Evolutionary conservation across 192 early-diverging fungal species (phyloP).

Genomic region (Podila verticillata): DNA sequence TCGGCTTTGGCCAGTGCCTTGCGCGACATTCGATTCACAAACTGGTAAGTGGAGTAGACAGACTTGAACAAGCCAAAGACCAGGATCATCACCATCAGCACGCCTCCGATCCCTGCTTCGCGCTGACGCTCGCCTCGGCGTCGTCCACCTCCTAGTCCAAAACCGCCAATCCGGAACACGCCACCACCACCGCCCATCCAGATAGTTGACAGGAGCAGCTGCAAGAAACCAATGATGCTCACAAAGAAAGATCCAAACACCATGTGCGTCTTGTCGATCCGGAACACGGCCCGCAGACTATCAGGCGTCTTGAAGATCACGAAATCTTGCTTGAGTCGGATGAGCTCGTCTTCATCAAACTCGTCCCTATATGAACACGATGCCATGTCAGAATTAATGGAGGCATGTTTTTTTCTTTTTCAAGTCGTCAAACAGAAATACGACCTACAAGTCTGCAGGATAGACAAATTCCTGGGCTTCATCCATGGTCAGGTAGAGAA

Average conservation of each 20-base stretch:
- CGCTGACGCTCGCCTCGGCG: slow-evolving; percentile 42
- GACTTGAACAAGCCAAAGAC: slow-evolving; percentile 51
- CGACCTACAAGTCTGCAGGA: slow-evolving; percentile 26
- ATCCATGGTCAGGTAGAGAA: slow-evolving; percentile 37
- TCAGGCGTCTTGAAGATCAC: slow-evolving; percentile 43
- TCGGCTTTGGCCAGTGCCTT: slow-evolving; percentile 35
- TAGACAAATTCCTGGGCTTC: slow-evolving; percentile 35
- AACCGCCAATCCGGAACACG: slow-evolving; percentile 32
- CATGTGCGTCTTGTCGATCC: slow-evolving; percentile 51
- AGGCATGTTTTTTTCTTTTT: background rate
- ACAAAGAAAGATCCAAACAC: slow-evolving; percentile 54
- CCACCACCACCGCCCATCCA: slow-evolving; percentile 54
- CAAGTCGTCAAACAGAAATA: too few relatives aligned
- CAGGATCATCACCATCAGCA: slow-evolving; percentile 37
- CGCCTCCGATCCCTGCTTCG: slow-evolving; percentile 36
- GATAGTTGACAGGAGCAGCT: slow-evolving; percentile 42
- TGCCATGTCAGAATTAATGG: background rate
- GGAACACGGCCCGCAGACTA: slow-evolving; percentile 48
- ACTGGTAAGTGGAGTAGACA: slow-evolving; percentile 43
- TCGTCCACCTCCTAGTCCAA: slow-evolving; percentile 37
- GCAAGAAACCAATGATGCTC: slow-evolving; percentile 56
- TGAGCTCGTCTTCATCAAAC: slow-evolving; percentile 18
- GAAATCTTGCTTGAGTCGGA: slow-evolving; percentile 4
- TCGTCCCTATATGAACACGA: slow-evolving; percentile 13
- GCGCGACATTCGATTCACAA: slow-evolving; percentile 34